Conservation (phyloP, 2,329 filamentous ascomycete species). For the Celoporthe dispersa region DNA sequence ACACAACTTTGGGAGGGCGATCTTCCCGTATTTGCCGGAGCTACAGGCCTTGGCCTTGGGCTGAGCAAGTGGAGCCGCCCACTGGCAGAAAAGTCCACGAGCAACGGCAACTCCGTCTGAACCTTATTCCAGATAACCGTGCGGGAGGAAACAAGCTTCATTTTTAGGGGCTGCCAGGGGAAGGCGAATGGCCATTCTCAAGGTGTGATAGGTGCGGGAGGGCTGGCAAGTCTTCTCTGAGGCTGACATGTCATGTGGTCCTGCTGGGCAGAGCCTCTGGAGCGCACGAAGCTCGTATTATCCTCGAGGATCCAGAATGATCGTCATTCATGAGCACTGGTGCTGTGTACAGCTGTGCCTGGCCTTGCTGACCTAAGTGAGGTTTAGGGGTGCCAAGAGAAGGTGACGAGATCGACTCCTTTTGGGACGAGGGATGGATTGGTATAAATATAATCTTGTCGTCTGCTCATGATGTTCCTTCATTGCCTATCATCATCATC, state of each 20-base stretch:
- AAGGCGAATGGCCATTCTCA: not conserved
- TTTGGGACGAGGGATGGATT: not conserved
- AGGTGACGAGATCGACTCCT: not conserved
- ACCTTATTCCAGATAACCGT: constrained; percentile 15
- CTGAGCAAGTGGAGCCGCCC: constrained; percentile 4
- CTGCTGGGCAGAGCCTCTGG: not conserved
- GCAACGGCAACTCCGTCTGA: constrained; percentile 3
- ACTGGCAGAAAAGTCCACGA: not conserved
- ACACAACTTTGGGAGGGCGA: not conserved
- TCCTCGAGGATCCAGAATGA: not conserved
- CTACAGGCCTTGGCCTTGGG: not conserved
- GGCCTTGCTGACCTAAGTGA: not conserved
- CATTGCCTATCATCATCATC: not conserved
- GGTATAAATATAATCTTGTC: not conserved
- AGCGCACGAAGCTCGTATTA: not conserved
- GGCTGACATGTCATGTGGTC: not conserved
- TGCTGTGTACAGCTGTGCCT: not conserved
- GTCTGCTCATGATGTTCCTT: not conserved
- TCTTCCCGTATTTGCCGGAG: not conserved
- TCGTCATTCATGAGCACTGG: not conserved
- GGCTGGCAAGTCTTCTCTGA: not conserved
- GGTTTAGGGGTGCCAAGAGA: not conserved
- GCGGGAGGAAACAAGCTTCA: constrained; percentile 11
- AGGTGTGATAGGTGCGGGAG: not conserved
- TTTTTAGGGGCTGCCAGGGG: not conserved